Conservation (phyloP, 345 rosid species). For the Cochlearia excelsa region DNA sequence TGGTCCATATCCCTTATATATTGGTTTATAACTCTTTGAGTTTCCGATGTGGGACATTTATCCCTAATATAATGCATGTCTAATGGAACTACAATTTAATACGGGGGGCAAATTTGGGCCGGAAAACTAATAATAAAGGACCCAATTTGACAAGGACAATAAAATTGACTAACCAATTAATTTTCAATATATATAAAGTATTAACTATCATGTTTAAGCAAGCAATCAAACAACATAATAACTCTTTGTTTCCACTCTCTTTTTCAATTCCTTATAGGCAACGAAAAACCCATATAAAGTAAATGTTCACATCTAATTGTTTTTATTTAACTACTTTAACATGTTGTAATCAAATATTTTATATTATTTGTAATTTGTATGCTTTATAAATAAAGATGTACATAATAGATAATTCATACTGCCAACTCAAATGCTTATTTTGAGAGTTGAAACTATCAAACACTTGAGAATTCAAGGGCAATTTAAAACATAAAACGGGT, state of each 20-base stretch:
- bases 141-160: not conserved
- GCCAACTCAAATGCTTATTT: conserved; percentile 9
- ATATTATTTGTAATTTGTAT: too few species aligned
- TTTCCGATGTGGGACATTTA: too few species aligned
- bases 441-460: conserved; percentile 10
- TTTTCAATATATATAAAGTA: conserved; percentile 13
- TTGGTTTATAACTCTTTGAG: too few species aligned
- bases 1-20: too few species aligned
- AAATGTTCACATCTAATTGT: not conserved
- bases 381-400: too few species aligned
- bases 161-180: conserved; percentile 21
- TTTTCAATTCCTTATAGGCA: conserved; percentile 19
- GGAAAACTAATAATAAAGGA: not conserved
- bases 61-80: too few species aligned
- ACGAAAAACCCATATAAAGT: conserved; percentile 9
- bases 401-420: too few species aligned
- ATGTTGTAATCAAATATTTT: not conserved
- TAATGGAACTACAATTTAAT: too few species aligned
- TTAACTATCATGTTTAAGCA: conserved; percentile 33
- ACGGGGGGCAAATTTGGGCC: not conserved
- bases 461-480: not conserved
- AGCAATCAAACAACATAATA: conserved; percentile 31
- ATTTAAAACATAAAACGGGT: not conserved
- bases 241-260: not conserved
- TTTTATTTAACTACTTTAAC: not conserved